phyloP scores from a whole-genome alignment of 805 yeast genomes.

The Metschnikowia orientalis region DNA sequence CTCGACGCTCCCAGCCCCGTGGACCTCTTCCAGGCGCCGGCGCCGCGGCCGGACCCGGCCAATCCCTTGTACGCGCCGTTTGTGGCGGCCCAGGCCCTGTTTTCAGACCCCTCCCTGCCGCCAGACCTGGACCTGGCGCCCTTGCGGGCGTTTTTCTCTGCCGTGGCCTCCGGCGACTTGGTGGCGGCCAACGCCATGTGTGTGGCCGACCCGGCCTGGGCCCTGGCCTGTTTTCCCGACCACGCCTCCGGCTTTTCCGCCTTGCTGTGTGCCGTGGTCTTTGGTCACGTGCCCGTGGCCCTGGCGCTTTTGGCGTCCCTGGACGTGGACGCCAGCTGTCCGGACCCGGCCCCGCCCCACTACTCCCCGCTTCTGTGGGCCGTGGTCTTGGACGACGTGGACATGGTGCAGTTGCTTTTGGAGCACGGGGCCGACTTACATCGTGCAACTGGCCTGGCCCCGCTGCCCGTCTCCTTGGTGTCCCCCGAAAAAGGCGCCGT shows the following conservation, averaged over 20 bases:
- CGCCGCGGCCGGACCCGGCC: slow-evolving; percentile 6
- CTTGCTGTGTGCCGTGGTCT: slow-evolving; percentile 51
- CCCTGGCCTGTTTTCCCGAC: slow-evolving; percentile 19
- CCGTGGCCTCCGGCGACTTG: slow-evolving; percentile 37
- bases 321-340: slow-evolving; percentile 45
- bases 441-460: slow-evolving; percentile 31
- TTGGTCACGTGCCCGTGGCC: slow-evolving; percentile 44
- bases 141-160: slow-evolving; percentile 28
- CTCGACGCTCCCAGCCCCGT: slow-evolving; percentile 1
- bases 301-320: slow-evolving; percentile 43
- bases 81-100: slow-evolving; percentile 8
- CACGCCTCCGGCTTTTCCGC: slow-evolving; percentile 32
- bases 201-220: slow-evolving; percentile 20
- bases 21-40: slow-evolving; percentile 3
- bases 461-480: slow-evolving; percentile 55
- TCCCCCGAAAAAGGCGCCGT: slow-evolving; percentile 49
- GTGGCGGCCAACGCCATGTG: slow-evolving; percentile 28
- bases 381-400: slow-evolving; percentile 53
- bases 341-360: slow-evolving; percentile 44
- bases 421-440: slow-evolving; percentile 63
- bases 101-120: slow-evolving; percentile 1
- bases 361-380: slow-evolving; percentile 88
- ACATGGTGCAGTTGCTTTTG: slow-evolving; percentile 53
- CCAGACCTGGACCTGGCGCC: neutral
- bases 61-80: slow-evolving; percentile 11